These are phyloP conservation scores for Platanthera guangdongensis DNA, from an alignment of 106 monocot species.

Conservation along the genomic window DNA sequence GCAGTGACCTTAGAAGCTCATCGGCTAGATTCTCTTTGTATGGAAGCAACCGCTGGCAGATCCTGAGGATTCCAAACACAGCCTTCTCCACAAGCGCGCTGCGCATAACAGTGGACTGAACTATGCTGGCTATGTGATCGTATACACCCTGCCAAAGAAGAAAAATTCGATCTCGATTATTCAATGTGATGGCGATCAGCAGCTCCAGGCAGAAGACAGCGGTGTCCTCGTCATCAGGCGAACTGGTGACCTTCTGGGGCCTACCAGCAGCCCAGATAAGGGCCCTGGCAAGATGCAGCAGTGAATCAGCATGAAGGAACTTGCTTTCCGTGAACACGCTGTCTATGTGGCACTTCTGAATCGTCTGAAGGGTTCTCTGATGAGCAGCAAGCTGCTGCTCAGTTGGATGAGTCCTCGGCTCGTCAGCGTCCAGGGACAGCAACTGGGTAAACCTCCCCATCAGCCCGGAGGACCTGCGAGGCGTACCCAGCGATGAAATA, in stretches of 20 bases:
- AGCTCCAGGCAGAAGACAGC: conserved; percentile 72
- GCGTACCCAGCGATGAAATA: conserved; percentile 27
- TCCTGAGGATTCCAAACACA: conserved; percentile 60
- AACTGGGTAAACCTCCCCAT: conserved; percentile 76
- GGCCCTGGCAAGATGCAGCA: conserved; percentile 48
- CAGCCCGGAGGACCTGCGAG: conserved; percentile 40
- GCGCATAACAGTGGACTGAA: conserved; percentile 70
- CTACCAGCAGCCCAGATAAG: conserved; percentile 50
- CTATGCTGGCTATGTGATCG: conserved; percentile 58
- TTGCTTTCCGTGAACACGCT: conserved; percentile 77
- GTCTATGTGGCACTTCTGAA: conserved; percentile 60
- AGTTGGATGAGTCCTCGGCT: conserved; percentile 50
- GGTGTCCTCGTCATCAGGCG: conserved; percentile 54
- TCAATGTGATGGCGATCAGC: conserved; percentile 63
- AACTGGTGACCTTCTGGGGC: conserved; percentile 44
- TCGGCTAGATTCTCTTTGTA: conserved; percentile 71
- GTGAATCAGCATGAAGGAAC: conserved; percentile 68
- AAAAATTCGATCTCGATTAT: conserved; percentile 64
- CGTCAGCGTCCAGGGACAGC: conserved; percentile 54
- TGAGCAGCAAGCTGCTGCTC: conserved; percentile 65
- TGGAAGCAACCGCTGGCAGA: conserved; percentile 67
- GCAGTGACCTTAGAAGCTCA: conserved; percentile 61
- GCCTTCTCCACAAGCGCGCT: conserved; percentile 70
- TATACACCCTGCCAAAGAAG: conserved; percentile 61
- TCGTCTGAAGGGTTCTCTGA: conserved; percentile 44